Percentiles rank a stretch among this genome's conserved stretches.
Evolutionary conservation across 2,329 filamentous ascomycete species (phyloP).

Genomic region (Colletotrichum coccodes): DNA sequence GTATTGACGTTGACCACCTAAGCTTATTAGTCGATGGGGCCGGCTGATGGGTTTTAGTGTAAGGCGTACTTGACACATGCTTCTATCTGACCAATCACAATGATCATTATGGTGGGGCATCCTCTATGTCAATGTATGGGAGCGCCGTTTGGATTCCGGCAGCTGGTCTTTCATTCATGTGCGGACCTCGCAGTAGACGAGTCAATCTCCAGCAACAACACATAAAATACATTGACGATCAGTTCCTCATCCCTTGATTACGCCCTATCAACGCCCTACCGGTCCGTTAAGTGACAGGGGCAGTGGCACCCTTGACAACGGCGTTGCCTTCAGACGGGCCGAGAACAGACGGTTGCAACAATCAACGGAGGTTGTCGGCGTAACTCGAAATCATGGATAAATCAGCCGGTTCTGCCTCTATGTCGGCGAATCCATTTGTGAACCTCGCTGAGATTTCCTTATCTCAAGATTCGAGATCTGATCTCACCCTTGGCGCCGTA

Average conservation of each 20-base stretch:
- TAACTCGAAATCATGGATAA: neutral
- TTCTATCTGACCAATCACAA: neutral
- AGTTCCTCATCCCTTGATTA: neutral
- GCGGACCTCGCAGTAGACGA: neutral
- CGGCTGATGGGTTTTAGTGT: conserved; percentile 9
- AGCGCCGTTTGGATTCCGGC: conserved; percentile 2
- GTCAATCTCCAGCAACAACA: neutral
- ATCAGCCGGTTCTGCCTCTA: too few species aligned
- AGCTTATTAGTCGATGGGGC: neutral
- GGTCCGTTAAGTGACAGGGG: neutral
- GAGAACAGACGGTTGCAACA: neutral
- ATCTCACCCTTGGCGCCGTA: neutral
- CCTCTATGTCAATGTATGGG: neutral
- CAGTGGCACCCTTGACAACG: neutral
- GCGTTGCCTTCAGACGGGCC: neutral
- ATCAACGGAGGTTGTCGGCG: neutral
- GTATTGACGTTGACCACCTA: neutral
- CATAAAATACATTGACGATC: neutral
- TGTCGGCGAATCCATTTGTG: neutral
- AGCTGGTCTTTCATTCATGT: conserved; percentile 1
- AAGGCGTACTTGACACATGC: conserved; percentile 28
- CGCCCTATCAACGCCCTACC: neutral
- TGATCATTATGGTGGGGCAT: neutral
- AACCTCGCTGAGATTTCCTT: neutral
- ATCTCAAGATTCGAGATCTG: neutral